A percentile compares a stretch with the other conserved stretches of the same genome.
phyloP scores from a whole-genome alignment of 2,329 filamentous ascomycete genomes.

The Akanthomyces muscarius region DNA sequence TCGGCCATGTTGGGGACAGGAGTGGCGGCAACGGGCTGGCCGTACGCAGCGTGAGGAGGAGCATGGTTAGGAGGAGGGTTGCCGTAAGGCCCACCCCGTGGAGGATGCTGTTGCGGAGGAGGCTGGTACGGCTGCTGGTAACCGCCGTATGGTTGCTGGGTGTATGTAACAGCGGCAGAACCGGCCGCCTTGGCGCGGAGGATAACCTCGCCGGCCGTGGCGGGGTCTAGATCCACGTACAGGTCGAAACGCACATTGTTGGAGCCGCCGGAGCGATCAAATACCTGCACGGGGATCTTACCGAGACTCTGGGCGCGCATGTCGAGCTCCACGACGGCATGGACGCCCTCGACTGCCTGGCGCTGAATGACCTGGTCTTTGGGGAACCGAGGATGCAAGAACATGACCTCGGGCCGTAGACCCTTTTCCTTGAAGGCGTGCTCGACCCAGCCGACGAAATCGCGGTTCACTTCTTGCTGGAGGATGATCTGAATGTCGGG shows the following conservation, averaged over 20 bases:
- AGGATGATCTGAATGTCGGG: conserved; percentile 88
- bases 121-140: conserved; percentile 26
- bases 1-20: conserved; percentile 41
- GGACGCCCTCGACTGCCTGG: conserved; percentile 84
- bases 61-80: neutral
- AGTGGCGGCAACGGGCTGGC: conserved; percentile 18
- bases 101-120: conserved; percentile 26
- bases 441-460: conserved; percentile 82
- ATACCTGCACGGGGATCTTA: conserved; percentile 78
- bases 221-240: conserved; percentile 77
- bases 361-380: conserved; percentile 76
- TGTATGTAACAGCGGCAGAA: conserved; percentile 23
- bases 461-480: conserved; percentile 69
- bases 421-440: conserved; percentile 66
- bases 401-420: conserved; percentile 74
- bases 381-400: conserved; percentile 70
- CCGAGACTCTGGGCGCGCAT: conserved; percentile 63
- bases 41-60: conserved; percentile 26
- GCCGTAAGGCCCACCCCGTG: conserved; percentile 21
- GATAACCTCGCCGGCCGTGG: conserved; percentile 76
- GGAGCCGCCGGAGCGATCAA: conserved; percentile 71
- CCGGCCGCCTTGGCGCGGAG: conserved; percentile 58
- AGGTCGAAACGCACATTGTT: conserved; percentile 80
- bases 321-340: conserved; percentile 76
- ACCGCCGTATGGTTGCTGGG: conserved; percentile 29